A percentile compares a stretch with the other conserved stretches of the same genome.
phyloP scores from a whole-genome alignment of 2,329 filamentous ascomycete species.

The Botrytis squamosa region DNA sequence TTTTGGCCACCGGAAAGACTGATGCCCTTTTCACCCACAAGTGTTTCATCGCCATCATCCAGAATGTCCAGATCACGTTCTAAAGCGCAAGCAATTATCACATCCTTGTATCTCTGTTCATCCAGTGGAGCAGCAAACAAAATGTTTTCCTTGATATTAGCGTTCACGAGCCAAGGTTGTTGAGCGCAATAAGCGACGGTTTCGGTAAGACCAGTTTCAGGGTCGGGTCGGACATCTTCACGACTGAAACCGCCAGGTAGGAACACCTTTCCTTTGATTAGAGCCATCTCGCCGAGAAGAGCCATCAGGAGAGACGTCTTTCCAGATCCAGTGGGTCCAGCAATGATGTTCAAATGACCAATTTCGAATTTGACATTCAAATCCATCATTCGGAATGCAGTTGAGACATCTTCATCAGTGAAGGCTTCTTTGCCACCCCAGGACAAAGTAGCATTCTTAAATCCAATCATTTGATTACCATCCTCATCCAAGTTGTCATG shows the following conservation, averaged over 20 bases:
- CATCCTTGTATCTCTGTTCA: constrained; percentile 78
- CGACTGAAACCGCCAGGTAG: constrained; percentile 76
- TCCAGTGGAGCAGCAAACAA: constrained; percentile 81
- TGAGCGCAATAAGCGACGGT: constrained; percentile 96
- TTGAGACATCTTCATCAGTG: constrained; percentile 61
- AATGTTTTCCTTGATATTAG: constrained; percentile 94
- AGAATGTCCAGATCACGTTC: constrained; percentile 90
- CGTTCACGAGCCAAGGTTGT: constrained; percentile 95
- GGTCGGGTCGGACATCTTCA: constrained; percentile 78
- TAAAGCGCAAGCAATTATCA: constrained; percentile 86
- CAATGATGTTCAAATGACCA: constrained; percentile 87
- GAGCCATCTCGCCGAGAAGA: constrained; percentile 91
- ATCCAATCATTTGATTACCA: constrained; percentile 75
- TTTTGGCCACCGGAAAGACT: constrained; percentile 96
- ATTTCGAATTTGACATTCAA: constrained; percentile 79
- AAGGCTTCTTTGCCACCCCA: constrained; percentile 75
- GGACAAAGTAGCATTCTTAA: constrained; percentile 79
- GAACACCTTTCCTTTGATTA: constrained; percentile 75
- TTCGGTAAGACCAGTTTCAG: constrained; percentile 82
- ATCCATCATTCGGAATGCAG: constrained; percentile 79
- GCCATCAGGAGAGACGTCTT: constrained; percentile 98
- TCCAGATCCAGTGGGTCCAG: constrained; percentile 88
- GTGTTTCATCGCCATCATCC: constrained; percentile 85
- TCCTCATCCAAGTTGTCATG: constrained; percentile 66
- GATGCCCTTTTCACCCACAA: constrained; percentile 97